Base-by-base conservation (phyloP, 2,329 filamentous ascomycete genomes). In the Apiospora pterosperma region DNA sequence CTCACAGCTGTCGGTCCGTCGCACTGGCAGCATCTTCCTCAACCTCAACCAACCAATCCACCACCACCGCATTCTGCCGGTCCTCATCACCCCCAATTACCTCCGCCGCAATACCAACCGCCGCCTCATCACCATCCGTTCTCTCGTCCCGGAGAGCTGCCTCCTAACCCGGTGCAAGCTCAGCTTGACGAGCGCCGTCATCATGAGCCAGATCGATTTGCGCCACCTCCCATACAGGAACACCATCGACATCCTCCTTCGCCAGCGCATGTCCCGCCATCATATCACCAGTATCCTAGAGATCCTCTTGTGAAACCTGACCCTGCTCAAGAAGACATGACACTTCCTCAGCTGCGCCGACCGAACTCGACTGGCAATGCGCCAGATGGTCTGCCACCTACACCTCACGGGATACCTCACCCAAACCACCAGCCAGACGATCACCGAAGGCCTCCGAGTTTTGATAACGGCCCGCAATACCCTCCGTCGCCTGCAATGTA, bases 261-360 rank as follows among this genome's bases (percentile, higher is more conserved):
- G 61, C 80, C 80, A 68, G 79, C 79, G 67, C 81, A 82, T 70
- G 75, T 77, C 60, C 38, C 55, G 36, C 48, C 58, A 25, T 71
- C 76, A 28, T 83, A 81, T 71, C 75, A 79, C 59, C 72, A 78
- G 14, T 86, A 83, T 71, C 72, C 79, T 12, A 77, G 84, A 72
- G 85, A 88, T 34, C 78, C 83, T 60, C 76, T 81, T 70, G 81
- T 88, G 75, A 88, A 88, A 77, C 79, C 85, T 69, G 86, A 88
- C 67, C 78, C 81, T 44, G 77, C 75, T 66, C 48, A 39, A 39
- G 84, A 85, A 65, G 82, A 86, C 65, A 72, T 73, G 39, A 67
- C 71, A 31, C 74, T 79, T 21, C 74, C 78, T 23, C 79, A 81
- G 65, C 74, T 81, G 67, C 81, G 83, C 67, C 78, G 84, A 63